Percentiles rank a stretch among this genome's conserved stretches.
phyloP scores from a whole-genome alignment of 768 basidiomycete species.

The Tylopilus subfusipes region DNA sequence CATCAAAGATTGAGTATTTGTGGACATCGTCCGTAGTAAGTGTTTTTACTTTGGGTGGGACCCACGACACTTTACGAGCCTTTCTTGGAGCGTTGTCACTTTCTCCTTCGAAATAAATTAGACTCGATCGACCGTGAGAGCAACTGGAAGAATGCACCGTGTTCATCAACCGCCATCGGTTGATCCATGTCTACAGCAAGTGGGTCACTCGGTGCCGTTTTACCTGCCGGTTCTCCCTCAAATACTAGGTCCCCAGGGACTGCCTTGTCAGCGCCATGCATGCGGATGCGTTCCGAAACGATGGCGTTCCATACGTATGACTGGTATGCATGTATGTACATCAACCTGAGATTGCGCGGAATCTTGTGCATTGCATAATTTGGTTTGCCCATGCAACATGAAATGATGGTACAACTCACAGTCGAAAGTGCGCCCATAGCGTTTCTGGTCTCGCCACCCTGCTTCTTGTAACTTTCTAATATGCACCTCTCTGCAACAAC shows the following conservation, averaged over 20 bases:
- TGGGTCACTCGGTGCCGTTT: constrained; percentile 26
- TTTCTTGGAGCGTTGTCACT: constrained; percentile 17
- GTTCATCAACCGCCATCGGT: constrained; percentile 33
- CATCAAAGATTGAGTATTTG: constrained; percentile 87
- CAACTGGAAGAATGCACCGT: constrained; percentile 23
- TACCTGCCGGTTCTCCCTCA: constrained; percentile 39
- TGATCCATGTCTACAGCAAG: constrained; percentile 30
- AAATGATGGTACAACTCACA: constrained; percentile 38
- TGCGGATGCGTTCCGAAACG: constrained; percentile 87
- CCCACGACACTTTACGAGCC: constrained; percentile 43
- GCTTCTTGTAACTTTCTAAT: constrained; percentile 84
- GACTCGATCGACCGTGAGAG: constrained; percentile 1
- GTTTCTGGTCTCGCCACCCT: constrained; percentile 73
- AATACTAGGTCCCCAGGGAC: constrained; percentile 91
- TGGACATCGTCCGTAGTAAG: constrained; percentile 74
- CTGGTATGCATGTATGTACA: constrained; percentile 99
- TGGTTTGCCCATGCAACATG: neutral
- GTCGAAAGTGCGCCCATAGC: constrained; percentile 86
- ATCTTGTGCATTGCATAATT: constrained; percentile 54
- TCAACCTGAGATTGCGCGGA: constrained; percentile 88
- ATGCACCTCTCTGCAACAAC: constrained; percentile 93
- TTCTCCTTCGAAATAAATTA: constrained; percentile 20
- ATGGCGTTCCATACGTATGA: constrained; percentile 98
- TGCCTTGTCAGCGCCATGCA: constrained; percentile 68
- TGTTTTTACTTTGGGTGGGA: constrained; percentile 69